These are phyloP conservation scores for Stemphylium vesicarium DNA, from an alignment of 2,329 filamentous ascomycete genomes.

Conservation along the genomic window DNA sequence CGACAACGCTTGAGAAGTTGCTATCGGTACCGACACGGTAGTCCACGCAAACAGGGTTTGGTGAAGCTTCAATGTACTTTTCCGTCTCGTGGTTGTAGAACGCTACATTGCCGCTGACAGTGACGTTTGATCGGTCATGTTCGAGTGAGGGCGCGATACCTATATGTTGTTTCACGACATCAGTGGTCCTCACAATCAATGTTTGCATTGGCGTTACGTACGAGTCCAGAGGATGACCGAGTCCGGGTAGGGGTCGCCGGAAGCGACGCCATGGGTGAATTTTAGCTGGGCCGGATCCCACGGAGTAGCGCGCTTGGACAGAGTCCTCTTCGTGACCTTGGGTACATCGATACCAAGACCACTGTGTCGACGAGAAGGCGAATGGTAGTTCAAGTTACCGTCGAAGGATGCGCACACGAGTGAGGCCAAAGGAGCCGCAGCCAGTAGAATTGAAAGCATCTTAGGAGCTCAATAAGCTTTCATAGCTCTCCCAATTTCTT, in stretches of 20 bases:
- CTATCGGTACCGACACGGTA: conserved; percentile 65
- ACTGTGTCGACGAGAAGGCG: conserved; percentile 68
- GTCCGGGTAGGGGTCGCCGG: conserved; percentile 55
- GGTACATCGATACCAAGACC: conserved; percentile 68
- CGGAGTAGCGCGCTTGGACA: conserved; percentile 25
- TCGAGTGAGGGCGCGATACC: conserved; percentile 46
- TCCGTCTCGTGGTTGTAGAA: conserved; percentile 62
- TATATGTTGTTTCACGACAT: too few relatives aligned
- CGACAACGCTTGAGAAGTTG: conserved; percentile 56
- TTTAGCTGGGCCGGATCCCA: conserved; percentile 49
- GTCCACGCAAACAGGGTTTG: conserved; percentile 69
- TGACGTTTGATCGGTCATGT: conserved; percentile 52
- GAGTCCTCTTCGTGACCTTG: conserved; percentile 63
- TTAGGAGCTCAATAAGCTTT: not conserved
- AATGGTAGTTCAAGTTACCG: conserved; percentile 69
- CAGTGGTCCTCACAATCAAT: too few relatives aligned
- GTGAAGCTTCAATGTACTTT: conserved; percentile 60
- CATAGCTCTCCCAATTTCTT: not conserved
- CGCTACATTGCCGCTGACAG: conserved; percentile 62
- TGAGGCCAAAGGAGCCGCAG: conserved; percentile 21
- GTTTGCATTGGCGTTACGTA: too few relatives aligned
- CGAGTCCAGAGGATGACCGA: conserved; percentile 47
- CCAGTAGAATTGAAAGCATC: conserved; percentile 26
- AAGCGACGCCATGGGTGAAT: conserved; percentile 55
- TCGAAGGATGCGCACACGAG: conserved; percentile 30